A percentile compares a stretch with the other conserved stretches of the same genome.
These are phyloP conservation scores for Francoa sonchifolia DNA, from an alignment of 441 rosid species.

Conservation along the genomic window DNA sequence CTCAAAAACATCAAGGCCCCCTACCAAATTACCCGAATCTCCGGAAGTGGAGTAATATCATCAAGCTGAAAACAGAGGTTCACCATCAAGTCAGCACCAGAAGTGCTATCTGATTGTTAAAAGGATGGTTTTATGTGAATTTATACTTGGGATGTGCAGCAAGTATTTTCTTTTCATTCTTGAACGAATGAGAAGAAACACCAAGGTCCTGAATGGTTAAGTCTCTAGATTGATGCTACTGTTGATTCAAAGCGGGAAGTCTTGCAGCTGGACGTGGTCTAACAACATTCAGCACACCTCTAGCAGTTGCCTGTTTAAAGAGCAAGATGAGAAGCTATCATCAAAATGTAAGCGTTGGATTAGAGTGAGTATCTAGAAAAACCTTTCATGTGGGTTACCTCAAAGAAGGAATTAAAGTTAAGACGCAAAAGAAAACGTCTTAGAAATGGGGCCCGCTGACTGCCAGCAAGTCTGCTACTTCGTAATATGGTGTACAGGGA, in stretches of 20 bases:
- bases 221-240: slow-evolving; percentile 15
- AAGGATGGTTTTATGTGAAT: not conserved
- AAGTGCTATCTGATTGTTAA: slow-evolving; percentile 2
- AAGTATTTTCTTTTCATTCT: not conserved
- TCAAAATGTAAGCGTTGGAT: not conserved
- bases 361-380: not conserved
- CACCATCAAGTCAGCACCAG: not conserved
- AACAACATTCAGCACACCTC: slow-evolving; percentile 67
- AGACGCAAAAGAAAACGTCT: slow-evolving; percentile 89
- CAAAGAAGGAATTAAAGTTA: slow-evolving; percentile 80
- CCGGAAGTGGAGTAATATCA: not conserved
- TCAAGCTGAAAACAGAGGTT: slow-evolving; percentile 4
- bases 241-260: slow-evolving; percentile 32
- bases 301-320: slow-evolving; percentile 60
- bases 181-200: too few species aligned
- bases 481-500: slow-evolving; percentile 78
- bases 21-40: not conserved
- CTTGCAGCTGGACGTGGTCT: slow-evolving; percentile 71
- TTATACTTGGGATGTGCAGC: too few species aligned
- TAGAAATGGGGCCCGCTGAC: slow-evolving; percentile 94
- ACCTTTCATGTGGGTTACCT: slow-evolving; percentile 29
- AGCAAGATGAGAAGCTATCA: slow-evolving; percentile 7
- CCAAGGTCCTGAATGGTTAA: too few species aligned
- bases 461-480: slow-evolving; percentile 89
- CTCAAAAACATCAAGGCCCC: too few species aligned